phyloP scores from a whole-genome alignment of 2,329 filamentous ascomycete genomes.

The Colletotrichum sp. region DNA sequence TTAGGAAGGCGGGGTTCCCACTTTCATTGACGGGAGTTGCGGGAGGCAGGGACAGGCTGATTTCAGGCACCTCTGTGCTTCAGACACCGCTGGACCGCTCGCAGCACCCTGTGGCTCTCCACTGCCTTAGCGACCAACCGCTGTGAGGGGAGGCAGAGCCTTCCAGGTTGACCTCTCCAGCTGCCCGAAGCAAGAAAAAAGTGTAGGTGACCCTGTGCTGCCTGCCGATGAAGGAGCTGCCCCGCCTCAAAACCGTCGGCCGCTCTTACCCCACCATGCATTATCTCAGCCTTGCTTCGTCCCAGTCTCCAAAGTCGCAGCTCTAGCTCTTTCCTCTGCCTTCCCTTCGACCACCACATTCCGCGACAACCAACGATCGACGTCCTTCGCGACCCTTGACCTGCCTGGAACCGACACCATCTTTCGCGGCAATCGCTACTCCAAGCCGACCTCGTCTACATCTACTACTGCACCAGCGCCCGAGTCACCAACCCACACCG shows the following conservation, averaged over 20 bases:
- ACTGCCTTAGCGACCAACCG: background rate
- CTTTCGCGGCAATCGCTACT: background rate
- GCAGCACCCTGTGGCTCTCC: background rate
- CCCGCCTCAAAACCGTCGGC: conserved; percentile 3
- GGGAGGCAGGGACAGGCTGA: background rate
- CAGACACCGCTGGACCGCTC: background rate
- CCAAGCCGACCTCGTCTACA: background rate
- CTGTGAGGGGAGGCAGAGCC: background rate
- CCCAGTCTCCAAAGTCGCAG: background rate
- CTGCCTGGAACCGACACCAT: background rate
- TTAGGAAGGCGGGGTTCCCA: conserved; percentile 1
- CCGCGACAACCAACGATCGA: background rate
- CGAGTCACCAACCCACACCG: background rate
- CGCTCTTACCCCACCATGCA: conserved; percentile 18
- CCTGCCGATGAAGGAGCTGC: background rate
- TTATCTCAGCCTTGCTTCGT: conserved; percentile 15
- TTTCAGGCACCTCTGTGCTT: background rate
- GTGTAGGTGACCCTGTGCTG: no score
- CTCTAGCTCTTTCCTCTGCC: background rate
- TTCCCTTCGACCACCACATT: background rate
- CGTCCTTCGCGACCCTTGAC: background rate
- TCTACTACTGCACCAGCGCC: background rate
- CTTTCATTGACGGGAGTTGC: background rate
- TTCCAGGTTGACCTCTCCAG: background rate
- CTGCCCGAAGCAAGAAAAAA: no score